A percentile compares a stretch with the other conserved stretches of the same genome.
Evolutionary conservation across 1,284 basidiomycete species (phyloP).

Genomic region (Erythrobasidium hasegawianum): DNA sequence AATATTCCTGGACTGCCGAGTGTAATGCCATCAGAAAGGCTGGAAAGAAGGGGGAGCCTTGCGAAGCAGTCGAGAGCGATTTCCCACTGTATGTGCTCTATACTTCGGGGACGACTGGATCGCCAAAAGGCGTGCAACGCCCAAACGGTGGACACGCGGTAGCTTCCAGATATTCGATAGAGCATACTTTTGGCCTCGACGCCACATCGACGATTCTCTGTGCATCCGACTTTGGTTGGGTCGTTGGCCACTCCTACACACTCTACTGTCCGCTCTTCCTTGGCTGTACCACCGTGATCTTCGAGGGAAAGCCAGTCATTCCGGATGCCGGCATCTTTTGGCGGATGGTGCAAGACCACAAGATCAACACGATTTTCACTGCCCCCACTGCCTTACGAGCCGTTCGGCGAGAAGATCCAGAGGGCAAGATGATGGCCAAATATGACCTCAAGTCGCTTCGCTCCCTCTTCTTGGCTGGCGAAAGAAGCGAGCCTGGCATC

Average conservation of each 20-base stretch:
- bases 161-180: slow-evolving; percentile 44
- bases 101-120: slow-evolving; percentile 45
- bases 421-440: slow-evolving; percentile 42
- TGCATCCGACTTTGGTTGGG: slow-evolving; percentile 42
- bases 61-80: slow-evolving; percentile 36
- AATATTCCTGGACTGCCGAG: slow-evolving; percentile 45
- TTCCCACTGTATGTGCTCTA: slow-evolving; percentile 45
- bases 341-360: slow-evolving; percentile 36
- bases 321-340: slow-evolving; percentile 47
- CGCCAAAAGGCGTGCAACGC: slow-evolving; percentile 46
- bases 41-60: slow-evolving; percentile 41
- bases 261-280: slow-evolving; percentile 46
- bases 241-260: slow-evolving; percentile 42
- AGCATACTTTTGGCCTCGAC: slow-evolving; percentile 44
- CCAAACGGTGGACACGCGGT: slow-evolving; percentile 46
- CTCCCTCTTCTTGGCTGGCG: slow-evolving; percentile 46
- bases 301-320: slow-evolving; percentile 46
- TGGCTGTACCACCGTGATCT: slow-evolving; percentile 45
- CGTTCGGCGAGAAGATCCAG: slow-evolving; percentile 44
- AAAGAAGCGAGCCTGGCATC: slow-evolving; percentile 45
- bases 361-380: slow-evolving; percentile 32
- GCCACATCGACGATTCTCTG: slow-evolving; percentile 42
- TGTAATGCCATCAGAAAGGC: slow-evolving; percentile 25
- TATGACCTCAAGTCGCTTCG: slow-evolving; percentile 42
- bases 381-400: slow-evolving; percentile 44